These are phyloP conservation scores for Penicillium dipodomyicola DNA, from an alignment of 495 filamentous ascomycete genomes.

Conservation along the genomic window DNA sequence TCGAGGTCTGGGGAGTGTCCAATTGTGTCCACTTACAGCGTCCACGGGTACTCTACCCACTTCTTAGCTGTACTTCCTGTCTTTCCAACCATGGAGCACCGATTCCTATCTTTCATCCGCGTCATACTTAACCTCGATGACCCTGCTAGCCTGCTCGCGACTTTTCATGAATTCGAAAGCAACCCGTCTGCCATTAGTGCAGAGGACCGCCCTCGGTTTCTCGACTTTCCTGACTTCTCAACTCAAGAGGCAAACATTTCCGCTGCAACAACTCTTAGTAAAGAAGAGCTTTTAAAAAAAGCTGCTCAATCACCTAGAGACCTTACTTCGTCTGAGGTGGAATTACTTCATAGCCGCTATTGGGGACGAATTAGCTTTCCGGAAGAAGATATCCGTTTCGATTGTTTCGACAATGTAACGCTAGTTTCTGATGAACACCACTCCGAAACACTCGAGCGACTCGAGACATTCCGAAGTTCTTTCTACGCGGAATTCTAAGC, in stretches of 20 bases:
- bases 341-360: slow-evolving; percentile 3
- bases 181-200: background rate
- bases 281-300: slow-evolving; percentile 4
- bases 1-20: too few relatives aligned
- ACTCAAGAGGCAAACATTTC: slow-evolving; percentile 5
- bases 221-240: slow-evolving; percentile 9
- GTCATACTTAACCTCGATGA: slow-evolving; percentile 3
- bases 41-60: too few relatives aligned
- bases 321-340: slow-evolving; percentile 1
- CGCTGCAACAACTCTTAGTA: slow-evolving; percentile 1
- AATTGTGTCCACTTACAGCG: too few relatives aligned
- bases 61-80: background rate
- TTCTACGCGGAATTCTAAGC: slow-evolving; percentile 1
- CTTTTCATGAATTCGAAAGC: slow-evolving; percentile 7
- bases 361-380: background rate
- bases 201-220: slow-evolving; percentile 4
- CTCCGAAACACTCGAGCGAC: background rate
- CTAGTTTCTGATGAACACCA: background rate
- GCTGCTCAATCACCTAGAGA: slow-evolving; percentile 4
- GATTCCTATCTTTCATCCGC: background rate
- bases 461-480: background rate
- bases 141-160: slow-evolving; percentile 2
- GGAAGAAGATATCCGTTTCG: background rate
- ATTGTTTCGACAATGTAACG: background rate
- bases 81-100: background rate